phyloP scores from a whole-genome alignment of 495 filamentous ascomycete species.

The Aspergillus haitiensis region DNA sequence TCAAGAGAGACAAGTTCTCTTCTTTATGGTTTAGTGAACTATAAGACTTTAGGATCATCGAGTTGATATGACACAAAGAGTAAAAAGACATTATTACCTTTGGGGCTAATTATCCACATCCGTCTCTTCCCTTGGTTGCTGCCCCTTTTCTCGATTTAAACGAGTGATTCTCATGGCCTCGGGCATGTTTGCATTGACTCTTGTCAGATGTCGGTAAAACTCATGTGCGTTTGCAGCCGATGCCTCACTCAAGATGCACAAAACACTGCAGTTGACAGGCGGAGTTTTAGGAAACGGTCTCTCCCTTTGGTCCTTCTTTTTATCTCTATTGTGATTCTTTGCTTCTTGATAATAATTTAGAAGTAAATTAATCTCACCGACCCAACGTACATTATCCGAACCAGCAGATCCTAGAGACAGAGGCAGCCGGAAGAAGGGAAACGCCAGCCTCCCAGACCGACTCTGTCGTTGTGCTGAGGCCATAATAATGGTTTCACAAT shows the following conservation, averaged over 20 bases:
- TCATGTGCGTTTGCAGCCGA: constrained; percentile 22
- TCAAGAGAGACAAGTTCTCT: no score
- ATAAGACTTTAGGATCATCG: no score
- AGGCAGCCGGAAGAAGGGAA: constrained; percentile 6
- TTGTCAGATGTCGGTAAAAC: constrained; percentile 21
- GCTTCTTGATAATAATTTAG: constrained; percentile 1
- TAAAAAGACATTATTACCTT: no score
- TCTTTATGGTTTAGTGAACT: no score
- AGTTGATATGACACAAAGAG: no score
- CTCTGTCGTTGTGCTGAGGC: constrained; percentile 24
- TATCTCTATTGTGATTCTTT: neutral
- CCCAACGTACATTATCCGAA: constrained; percentile 2
- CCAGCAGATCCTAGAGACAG: constrained; percentile 16
- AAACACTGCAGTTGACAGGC: constrained; percentile 8
- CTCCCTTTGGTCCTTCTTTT: constrained; percentile 5
- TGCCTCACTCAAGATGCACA: constrained; percentile 18
- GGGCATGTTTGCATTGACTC: constrained; percentile 22
- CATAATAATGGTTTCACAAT: constrained; percentile 30
- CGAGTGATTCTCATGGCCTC: constrained; percentile 27
- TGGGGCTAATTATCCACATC: neutral
- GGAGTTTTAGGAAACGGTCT: neutral
- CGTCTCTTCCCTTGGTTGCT: constrained; percentile 9
- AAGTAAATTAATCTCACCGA: constrained; percentile 22
- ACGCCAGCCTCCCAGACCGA: constrained; percentile 25
- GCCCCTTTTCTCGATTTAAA: constrained; percentile 21